These are phyloP conservation scores for Didymella glomerata DNA, from an alignment of 2,329 filamentous ascomycete species.

Conservation along the genomic window DNA sequence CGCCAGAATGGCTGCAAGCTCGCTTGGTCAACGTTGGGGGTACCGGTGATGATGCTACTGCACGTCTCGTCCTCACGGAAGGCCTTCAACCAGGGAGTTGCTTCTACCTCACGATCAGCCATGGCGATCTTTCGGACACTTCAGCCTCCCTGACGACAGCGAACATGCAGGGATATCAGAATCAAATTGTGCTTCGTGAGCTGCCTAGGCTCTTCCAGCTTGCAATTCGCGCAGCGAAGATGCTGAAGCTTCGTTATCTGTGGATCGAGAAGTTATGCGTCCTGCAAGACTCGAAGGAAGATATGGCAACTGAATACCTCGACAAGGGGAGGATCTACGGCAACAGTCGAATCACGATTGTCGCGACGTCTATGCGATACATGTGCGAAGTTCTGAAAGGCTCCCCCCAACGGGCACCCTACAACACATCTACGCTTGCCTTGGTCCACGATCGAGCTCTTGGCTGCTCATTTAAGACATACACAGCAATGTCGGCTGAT, in stretches of 20 bases:
- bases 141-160: background rate
- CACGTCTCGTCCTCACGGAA: background rate
- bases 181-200: background rate
- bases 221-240: background rate
- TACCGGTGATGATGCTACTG: background rate
- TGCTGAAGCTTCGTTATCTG: background rate
- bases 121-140: background rate
- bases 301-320: background rate
- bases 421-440: no score
- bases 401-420: no score
- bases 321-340: background rate
- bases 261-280: background rate
- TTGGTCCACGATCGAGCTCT: no score
- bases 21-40: background rate
- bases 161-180: background rate
- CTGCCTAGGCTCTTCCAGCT: background rate
- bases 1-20: background rate
- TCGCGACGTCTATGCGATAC: no score
- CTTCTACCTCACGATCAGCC: background rate
- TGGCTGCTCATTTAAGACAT: no score
- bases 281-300: background rate
- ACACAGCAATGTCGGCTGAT: no score
- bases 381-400: no score
- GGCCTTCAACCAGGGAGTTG: background rate
- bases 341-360: background rate